Conservation (phyloP, 2,329 filamentous ascomycete genomes). For the Colletotrichum tofieldiae region DNA sequence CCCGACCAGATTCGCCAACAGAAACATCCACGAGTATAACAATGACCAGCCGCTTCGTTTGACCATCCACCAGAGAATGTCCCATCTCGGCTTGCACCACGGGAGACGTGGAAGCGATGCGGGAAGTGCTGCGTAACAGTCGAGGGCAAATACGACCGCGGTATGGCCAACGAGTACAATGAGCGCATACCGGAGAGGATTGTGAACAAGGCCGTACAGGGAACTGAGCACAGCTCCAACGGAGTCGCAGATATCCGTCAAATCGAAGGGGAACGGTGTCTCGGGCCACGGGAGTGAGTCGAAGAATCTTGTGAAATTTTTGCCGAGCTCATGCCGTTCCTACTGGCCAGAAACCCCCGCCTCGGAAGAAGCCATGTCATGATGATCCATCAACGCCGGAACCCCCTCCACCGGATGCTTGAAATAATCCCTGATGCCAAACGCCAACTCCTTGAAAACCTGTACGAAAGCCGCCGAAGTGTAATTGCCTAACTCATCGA, state of each 20-base stretch:
- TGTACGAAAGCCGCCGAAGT: neutral
- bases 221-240: neutral
- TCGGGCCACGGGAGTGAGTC: neutral
- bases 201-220: neutral
- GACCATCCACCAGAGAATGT: neutral
- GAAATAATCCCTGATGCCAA: neutral
- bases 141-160: neutral
- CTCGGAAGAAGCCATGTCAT: neutral
- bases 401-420: neutral
- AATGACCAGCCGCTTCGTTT: neutral
- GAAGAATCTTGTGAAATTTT: neutral
- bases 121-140: neutral
- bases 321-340: neutral
- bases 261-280: too few species aligned
- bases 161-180: neutral
- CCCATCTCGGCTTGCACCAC: neutral
- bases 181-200: neutral
- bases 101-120: too few species aligned
- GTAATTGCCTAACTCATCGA: constrained; percentile 7
- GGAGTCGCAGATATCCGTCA: neutral
- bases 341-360: neutral
- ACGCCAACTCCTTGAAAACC: neutral
- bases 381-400: constrained; percentile 1
- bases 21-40: neutral
- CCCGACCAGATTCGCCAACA: too few species aligned